These are phyloP conservation scores for Porodaedalea pini DNA, from an alignment of 1,284 basidiomycete genomes.

Conservation along the genomic window DNA sequence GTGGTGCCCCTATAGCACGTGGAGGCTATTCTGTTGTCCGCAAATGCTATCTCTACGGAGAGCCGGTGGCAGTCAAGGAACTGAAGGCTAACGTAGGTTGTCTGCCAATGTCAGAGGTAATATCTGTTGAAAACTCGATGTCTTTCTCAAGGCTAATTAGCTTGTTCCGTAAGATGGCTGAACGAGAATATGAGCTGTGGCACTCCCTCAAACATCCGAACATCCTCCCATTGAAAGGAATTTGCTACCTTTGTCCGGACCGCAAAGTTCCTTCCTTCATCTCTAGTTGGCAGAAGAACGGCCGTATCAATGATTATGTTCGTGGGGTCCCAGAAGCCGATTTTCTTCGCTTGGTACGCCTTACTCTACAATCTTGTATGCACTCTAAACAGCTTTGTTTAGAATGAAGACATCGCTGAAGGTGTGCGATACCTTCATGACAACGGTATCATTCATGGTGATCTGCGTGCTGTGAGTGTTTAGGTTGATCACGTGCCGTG, in stretches of 20 bases:
- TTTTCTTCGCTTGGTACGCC: slow-evolving; percentile 2
- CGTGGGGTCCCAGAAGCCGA: background rate
- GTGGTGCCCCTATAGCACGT: background rate
- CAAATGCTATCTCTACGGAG: background rate
- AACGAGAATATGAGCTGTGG: slow-evolving; percentile 9
- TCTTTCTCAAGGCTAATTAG: background rate
- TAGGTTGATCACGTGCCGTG: background rate
- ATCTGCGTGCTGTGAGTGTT: slow-evolving; percentile 11
- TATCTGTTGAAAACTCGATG: background rate
- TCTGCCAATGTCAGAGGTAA: background rate
- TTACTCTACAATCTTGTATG: background rate
- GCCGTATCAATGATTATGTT: slow-evolving; percentile 4
- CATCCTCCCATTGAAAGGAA: slow-evolving; percentile 8
- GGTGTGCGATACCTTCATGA: slow-evolving; percentile 15
- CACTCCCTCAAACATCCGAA: slow-evolving; percentile 8
- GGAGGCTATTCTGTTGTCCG: background rate
- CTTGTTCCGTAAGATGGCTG: background rate
- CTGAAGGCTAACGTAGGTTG: background rate
- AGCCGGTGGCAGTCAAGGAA: background rate
- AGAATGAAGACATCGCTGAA: slow-evolving; percentile 2
- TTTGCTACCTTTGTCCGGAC: background rate
- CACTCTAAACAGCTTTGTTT: background rate
- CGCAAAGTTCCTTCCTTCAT: slow-evolving; percentile 2
- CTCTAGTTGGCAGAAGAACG: slow-evolving; percentile 4
- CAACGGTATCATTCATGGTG: slow-evolving; percentile 13